phyloP scores from a whole-genome alignment of 768 basidiomycete species.

The Rhizopogon rudus region DNA sequence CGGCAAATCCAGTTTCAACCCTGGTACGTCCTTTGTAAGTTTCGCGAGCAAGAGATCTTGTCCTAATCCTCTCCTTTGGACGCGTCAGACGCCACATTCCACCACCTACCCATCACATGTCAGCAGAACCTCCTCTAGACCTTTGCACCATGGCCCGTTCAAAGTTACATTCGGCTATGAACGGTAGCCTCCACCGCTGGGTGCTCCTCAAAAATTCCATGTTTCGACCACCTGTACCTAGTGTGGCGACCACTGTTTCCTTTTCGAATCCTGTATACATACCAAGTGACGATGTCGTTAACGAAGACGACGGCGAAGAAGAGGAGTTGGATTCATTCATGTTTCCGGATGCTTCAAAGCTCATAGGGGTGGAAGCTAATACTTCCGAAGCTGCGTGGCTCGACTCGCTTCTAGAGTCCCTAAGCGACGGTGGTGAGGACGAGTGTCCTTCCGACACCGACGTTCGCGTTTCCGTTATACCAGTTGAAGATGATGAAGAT shows the following conservation, averaged over 20 bases:
- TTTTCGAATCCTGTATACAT: constrained; percentile 29
- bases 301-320: constrained; percentile 38
- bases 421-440: constrained; percentile 69
- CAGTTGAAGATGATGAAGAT: constrained; percentile 60
- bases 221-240: constrained; percentile 40
- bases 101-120: constrained; percentile 33
- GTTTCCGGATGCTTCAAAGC: constrained; percentile 71
- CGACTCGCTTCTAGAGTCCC: constrained; percentile 70
- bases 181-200: constrained; percentile 76
- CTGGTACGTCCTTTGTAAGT: constrained; percentile 14
- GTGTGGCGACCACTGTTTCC: constrained; percentile 18
- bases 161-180: constrained; percentile 66
- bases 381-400: constrained; percentile 77
- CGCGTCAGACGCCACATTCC: constrained; percentile 15
- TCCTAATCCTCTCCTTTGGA: constrained; percentile 6
- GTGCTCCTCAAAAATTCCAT: constrained; percentile 86
- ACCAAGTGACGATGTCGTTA: constrained; percentile 37
- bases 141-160: constrained; percentile 63
- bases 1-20: constrained; percentile 28
- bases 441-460: constrained; percentile 45
- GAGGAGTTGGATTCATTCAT: constrained; percentile 65
- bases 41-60: background rate
- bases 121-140: constrained; percentile 38
- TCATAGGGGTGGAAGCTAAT: constrained; percentile 35
- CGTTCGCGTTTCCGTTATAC: constrained; percentile 38